Evolutionary conservation across 352 stramenopile species (phyloP), one percentile per base, ranked within the genome.

Genomic region (Globisporangium polare): DNA sequence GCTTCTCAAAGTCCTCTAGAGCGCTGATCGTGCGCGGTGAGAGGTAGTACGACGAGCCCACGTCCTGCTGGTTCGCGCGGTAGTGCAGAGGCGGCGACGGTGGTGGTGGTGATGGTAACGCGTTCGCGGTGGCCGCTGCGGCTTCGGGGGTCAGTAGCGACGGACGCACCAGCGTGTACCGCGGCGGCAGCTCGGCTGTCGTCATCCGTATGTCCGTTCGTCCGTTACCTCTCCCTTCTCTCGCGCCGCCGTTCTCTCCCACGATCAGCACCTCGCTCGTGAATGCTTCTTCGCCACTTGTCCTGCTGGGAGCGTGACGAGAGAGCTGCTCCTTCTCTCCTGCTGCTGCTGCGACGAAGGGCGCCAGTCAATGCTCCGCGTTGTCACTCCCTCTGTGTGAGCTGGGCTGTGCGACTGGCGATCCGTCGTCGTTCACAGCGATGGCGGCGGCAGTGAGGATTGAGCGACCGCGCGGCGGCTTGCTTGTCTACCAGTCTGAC

Each of bases 21-120:
- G 66, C 65, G 27, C 51, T 70, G 5, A 79, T 57, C 8, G 67
- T 72, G 50, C 70, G 64, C 54, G 68, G 60, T 29, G 68, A 74
- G 31, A 67, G 42, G 26, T 62, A 67, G 54, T 62, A 67, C 42
- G 61, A 65, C 33, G 37, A 57, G 33, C 33, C 41, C 13, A 17
- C 43, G 39, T 65, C 49, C 20, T 46, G 58, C 13, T 65, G 58
- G n/a, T 24, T 58, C 20, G 58, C 49, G 41, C 35, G 42, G 37
- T 47, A 18, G 33, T 63, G 58, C 15, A 56, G 26, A 10, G 47
- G 55, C 10, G 74, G 60, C 13, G 74, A 24, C 5, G 74, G 74
- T 5, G 64, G 69, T 0, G 62, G 67, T 18, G 72, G 69, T 0
- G 62, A 66, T 18, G 72, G 71, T 5, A 67, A 75, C n/a, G 52